Evolutionary conservation across 768 basidiomycete genomes (phyloP).

Genomic region (Rhodotorula babjevae): DNA sequence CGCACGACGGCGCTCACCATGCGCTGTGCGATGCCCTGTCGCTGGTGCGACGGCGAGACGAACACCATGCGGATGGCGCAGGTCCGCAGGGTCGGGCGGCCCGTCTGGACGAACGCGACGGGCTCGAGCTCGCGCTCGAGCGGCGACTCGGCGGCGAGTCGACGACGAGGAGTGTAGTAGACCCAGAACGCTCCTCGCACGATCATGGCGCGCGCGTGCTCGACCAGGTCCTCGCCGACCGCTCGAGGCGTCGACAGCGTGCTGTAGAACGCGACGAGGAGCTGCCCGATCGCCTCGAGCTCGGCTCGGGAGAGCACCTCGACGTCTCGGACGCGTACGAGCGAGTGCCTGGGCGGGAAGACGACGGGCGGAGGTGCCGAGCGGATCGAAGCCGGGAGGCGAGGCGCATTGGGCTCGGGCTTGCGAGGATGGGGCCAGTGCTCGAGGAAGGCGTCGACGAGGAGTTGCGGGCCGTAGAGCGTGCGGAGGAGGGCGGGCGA

Average conservation of each 20-base stretch:
- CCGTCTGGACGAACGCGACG: slow-evolving; percentile 11
- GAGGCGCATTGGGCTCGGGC: background rate
- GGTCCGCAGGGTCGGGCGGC: slow-evolving; percentile 15
- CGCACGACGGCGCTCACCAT: slow-evolving; percentile 2
- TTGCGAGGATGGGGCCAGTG: slow-evolving; percentile 5
- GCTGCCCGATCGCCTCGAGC: background rate
- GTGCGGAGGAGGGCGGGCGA: slow-evolving; percentile 7
- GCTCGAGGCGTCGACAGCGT: background rate
- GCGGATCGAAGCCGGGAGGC: background rate
- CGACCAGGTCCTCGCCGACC: background rate
- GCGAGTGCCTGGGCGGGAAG: background rate
- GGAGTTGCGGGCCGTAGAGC: background rate
- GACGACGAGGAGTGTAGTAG: slow-evolving; percentile 1
- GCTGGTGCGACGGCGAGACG: background rate
- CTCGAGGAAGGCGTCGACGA: slow-evolving; percentile 6
- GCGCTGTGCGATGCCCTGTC: slow-evolving; percentile 4
- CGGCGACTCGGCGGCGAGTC: background rate
- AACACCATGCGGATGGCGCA: slow-evolving; percentile 20
- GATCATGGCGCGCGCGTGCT: background rate
- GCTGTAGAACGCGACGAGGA: slow-evolving; percentile 1
- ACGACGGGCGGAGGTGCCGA: background rate
- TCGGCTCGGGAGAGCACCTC: background rate
- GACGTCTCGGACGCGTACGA: background rate
- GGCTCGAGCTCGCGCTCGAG: background rate
- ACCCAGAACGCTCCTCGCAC: background rate